Percentiles rank a stretch among this genome's conserved stretches.
Evolutionary conservation across 805 yeast species (phyloP).

Genomic region (Wickerhamiella brachini): DNA sequence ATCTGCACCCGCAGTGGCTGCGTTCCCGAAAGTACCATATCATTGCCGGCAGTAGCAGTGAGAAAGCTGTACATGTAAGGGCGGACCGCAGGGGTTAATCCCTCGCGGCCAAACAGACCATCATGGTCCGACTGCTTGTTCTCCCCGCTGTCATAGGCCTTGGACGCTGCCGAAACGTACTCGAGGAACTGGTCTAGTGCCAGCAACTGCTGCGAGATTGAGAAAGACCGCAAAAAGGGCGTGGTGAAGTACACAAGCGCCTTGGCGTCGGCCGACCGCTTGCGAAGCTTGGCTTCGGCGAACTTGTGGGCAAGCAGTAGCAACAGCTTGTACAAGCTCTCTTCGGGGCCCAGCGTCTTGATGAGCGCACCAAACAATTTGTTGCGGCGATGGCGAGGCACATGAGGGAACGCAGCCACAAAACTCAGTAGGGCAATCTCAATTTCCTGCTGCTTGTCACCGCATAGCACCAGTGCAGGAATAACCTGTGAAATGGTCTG

Average conservation of each 20-base stretch:
- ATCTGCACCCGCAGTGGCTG: constrained; percentile 43
- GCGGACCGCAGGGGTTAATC: constrained; percentile 5
- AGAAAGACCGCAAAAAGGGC: constrained; percentile 54
- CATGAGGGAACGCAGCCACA: constrained; percentile 87
- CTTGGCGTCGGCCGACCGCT: constrained; percentile 51
- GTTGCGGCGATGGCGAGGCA: constrained; percentile 92
- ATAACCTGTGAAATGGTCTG: constrained; percentile 81
- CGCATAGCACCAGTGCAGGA: constrained; percentile 63
- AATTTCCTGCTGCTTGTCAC: constrained; percentile 43
- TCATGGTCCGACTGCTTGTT: constrained; percentile 23
- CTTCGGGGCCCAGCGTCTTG: constrained; percentile 53
- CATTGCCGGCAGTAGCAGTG: constrained; percentile 32
- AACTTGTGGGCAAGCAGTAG: constrained; percentile 74
- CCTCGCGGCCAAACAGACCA: constrained; percentile 41
- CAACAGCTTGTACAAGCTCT: constrained; percentile 57
- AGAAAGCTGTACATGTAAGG: constrained; percentile 43
- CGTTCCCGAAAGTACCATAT: constrained; percentile 27
- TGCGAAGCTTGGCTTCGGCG: constrained; percentile 29
- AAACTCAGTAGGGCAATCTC: constrained; percentile 80
- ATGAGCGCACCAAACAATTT: constrained; percentile 71
- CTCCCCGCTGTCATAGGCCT: constrained; percentile 15
- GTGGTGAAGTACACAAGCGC: constrained; percentile 58
- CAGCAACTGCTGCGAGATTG: constrained; percentile 41
- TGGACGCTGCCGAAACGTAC: constrained; percentile 2
- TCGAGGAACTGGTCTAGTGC: constrained; percentile 19